Base-by-base conservation (phyloP, 2,329 filamentous ascomycete species). In the Sphaerulina vaccinii region DNA sequence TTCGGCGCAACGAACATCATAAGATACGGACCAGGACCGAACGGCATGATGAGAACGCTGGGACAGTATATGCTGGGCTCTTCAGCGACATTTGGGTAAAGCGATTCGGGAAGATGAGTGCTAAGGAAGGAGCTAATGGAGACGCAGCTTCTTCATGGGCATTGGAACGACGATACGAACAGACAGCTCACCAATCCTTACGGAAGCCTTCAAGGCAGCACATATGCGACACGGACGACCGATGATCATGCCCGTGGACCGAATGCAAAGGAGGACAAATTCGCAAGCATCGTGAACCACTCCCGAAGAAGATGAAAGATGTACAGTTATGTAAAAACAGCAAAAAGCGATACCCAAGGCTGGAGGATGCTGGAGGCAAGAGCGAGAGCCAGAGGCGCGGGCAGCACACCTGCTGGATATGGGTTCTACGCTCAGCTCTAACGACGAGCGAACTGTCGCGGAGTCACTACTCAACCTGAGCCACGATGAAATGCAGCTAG, bases 31-130 rank as follows among this genome's bases (percentile, higher is more conserved):
- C 90, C 92, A 47, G 93, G 93, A 18, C 84, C 90, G 7, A 95
- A 96, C 65, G 93, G 93, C 49, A 88, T 97, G 68, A 89, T 96
- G 81, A 81, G 93, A 65, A 96, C 91, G 24, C 75, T 99, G 43
- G 92, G 93, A 57, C 93, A 97, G 72, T 97, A 95, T 72, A 99
- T 99, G 93, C 75, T 89, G 27, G 91, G 89, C 38, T 97, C 92
- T 21, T 91, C 91, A 35, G 90, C 90, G 40, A 97, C 92, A 8
- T 99, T 99, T 71, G 93, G 92, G 92, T 96, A 82, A 57, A 80
- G 16, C 5, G 32, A 10, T 10, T n/a, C 24, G 10, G 3, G 45
- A 13, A n/a, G n/a, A 13, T 21, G 32, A 7, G 19, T 16, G 7
- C 2, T 24, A 2, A 10, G n/a, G 3, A 27, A 13, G 8, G 16